These are phyloP conservation scores for Stagonosporopsis vannaccii DNA, from an alignment of 2,329 filamentous ascomycete genomes.

Conservation along the genomic window DNA sequence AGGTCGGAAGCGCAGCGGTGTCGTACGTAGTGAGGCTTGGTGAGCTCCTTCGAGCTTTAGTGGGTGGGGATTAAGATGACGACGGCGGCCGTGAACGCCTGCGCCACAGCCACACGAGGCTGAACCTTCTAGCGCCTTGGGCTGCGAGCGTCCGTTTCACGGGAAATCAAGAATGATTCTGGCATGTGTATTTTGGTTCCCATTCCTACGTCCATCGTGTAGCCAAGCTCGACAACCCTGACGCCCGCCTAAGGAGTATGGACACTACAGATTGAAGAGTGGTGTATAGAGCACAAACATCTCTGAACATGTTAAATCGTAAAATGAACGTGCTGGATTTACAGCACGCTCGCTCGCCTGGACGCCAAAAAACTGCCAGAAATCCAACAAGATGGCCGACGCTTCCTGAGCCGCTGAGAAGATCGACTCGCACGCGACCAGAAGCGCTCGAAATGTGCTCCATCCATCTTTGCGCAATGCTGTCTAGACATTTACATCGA, in stretches of 20 bases:
- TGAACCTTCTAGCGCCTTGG: neutral
- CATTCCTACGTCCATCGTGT: slow-evolving; percentile 21
- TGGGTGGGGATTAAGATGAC: slow-evolving; percentile 20
- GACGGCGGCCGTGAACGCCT: slow-evolving; percentile 15
- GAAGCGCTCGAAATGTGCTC: neutral
- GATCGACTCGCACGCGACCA: neutral
- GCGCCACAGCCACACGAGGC: slow-evolving; percentile 22
- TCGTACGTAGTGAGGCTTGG: slow-evolving; percentile 29
- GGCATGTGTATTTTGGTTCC: slow-evolving; percentile 7
- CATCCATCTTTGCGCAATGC: slow-evolving; percentile 11
- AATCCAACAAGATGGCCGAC: slow-evolving; percentile 10
- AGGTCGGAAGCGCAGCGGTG: slow-evolving; percentile 16
- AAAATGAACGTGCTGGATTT: slow-evolving; percentile 5
- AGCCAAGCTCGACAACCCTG: slow-evolving; percentile 11
- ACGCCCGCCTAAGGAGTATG: slow-evolving; percentile 29
- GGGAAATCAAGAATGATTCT: too few species aligned
- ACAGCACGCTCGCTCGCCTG: slow-evolving; percentile 1
- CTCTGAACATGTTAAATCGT: slow-evolving; percentile 22
- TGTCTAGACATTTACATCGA: slow-evolving; percentile 14
- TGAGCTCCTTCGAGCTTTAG: slow-evolving; percentile 23
- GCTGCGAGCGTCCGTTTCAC: neutral
- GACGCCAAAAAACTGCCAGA: slow-evolving; percentile 2
- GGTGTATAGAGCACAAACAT: slow-evolving; percentile 34
- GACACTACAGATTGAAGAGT: slow-evolving; percentile 32
- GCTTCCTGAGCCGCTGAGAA: slow-evolving; percentile 1